Evolutionary conservation across 139 green algal genomes (phyloP).

Genomic region (Gonium pectorale): DNA sequence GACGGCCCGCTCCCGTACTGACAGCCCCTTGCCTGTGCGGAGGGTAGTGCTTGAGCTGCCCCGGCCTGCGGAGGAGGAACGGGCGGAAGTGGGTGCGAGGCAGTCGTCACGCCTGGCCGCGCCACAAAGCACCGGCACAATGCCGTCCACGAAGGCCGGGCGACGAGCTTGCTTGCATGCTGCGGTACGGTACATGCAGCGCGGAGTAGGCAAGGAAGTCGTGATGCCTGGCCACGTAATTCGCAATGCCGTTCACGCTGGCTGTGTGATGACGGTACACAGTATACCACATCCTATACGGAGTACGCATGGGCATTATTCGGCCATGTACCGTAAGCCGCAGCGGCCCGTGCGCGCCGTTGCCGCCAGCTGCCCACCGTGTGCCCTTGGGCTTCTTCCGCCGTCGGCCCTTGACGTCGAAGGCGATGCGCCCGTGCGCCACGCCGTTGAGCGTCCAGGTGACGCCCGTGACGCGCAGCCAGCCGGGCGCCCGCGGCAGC

Average conservation of each 20-base stretch:
- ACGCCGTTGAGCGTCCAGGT: conserved; percentile 74
- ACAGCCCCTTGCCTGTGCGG: conserved; percentile 54
- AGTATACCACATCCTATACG: no score
- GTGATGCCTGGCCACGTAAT: no score
- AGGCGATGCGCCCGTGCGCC: conserved; percentile 59
- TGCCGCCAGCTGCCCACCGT: conserved; percentile 21
- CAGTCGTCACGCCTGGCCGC: no score
- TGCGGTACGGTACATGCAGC: neutral
- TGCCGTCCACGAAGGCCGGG: no score
- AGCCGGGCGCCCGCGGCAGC: conserved; percentile 64
- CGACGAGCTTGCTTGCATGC: no score
- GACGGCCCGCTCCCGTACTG: no score
- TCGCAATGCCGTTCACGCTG: no score
- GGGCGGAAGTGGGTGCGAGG: neutral
- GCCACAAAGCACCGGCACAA: no score
- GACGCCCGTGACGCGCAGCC: conserved; percentile 73
- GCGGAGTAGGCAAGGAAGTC: no score
- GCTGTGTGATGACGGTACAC: no score
- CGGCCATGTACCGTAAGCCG: neutral
- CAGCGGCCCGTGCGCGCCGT: neutral
- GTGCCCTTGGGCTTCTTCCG: conserved; percentile 66
- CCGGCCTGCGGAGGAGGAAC: conserved; percentile 31
- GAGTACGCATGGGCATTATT: no score
- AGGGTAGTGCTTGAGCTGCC: conserved; percentile 61
- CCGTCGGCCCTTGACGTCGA: conserved; percentile 59